These are phyloP conservation scores for Fusarium sp. DNA, from an alignment of 2,329 filamentous ascomycete genomes.

Conservation along the genomic window DNA sequence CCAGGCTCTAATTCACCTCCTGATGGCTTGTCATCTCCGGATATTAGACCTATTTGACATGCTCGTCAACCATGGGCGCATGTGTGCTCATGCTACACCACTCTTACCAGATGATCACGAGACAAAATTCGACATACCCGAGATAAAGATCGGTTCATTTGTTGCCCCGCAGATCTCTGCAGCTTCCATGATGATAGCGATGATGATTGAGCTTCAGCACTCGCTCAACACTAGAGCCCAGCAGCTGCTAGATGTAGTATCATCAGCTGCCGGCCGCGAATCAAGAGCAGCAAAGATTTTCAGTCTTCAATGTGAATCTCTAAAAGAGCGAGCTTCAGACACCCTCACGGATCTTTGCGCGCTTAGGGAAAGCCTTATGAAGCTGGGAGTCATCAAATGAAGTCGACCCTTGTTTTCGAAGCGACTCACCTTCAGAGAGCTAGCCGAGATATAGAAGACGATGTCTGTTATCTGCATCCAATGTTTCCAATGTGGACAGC, in stretches of 20 bases:
- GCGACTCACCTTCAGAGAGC: too few species aligned
- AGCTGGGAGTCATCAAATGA: slow-evolving; percentile 30
- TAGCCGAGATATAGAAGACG: too few species aligned
- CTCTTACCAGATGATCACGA: slow-evolving; percentile 48
- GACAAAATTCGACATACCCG: slow-evolving; percentile 55
- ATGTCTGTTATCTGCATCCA: too few species aligned
- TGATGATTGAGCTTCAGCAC: slow-evolving; percentile 52
- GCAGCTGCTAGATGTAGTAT: slow-evolving; percentile 28
- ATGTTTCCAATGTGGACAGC: too few species aligned
- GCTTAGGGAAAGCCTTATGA: slow-evolving; percentile 22
- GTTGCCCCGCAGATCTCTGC: slow-evolving; percentile 52
- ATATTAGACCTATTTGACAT: slow-evolving; percentile 55
- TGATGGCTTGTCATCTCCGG: slow-evolving; percentile 56
- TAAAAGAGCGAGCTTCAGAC: slow-evolving; percentile 40
- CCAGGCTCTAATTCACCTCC: slow-evolving; percentile 53
- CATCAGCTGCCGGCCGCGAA: slow-evolving; percentile 5
- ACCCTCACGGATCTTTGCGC: slow-evolving; percentile 35
- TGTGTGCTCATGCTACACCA: slow-evolving; percentile 51
- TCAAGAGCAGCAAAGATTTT: slow-evolving; percentile 44
- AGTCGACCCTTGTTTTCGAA: too few species aligned
- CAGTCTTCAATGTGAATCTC: slow-evolving; percentile 47
- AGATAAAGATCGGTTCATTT: slow-evolving; percentile 58
- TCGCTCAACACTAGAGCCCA: slow-evolving; percentile 38
- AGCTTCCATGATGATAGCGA: slow-evolving; percentile 51
- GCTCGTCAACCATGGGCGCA: slow-evolving; percentile 49